Evolutionary conservation across 768 basidiomycete genomes (phyloP).

Genomic region (Cyclocybe cylindracea): DNA sequence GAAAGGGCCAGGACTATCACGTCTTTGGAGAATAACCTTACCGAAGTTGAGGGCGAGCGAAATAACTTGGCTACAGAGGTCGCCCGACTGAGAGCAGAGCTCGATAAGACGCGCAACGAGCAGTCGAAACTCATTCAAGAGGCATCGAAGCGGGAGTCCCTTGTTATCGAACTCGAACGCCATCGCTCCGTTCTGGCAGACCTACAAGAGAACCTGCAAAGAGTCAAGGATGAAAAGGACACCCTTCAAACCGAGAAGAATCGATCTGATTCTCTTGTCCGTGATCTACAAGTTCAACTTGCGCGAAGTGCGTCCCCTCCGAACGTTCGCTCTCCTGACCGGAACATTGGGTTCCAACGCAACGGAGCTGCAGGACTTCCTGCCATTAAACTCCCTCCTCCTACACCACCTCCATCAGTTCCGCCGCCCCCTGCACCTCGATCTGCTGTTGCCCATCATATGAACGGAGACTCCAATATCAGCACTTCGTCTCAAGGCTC

Average conservation of each 20-base stretch:
- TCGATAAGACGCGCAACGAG: conserved; percentile 57
- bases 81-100: conserved; percentile 55
- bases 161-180: conserved; percentile 73
- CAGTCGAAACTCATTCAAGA: conserved; percentile 68
- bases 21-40: conserved; percentile 52
- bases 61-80: conserved; percentile 47
- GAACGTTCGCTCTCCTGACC: conserved; percentile 54
- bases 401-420: conserved; percentile 83
- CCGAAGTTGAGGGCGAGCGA: conserved; percentile 43
- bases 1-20: conserved; percentile 51
- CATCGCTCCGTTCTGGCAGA: conserved; percentile 78
- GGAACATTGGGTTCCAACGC: conserved; percentile 56
- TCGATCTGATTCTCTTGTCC: conserved; percentile 66
- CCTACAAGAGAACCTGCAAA: conserved; percentile 75
- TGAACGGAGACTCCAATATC: conserved; percentile 49
- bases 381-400: conserved; percentile 79
- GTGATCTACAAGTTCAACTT: conserved; percentile 78
- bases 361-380: conserved; percentile 50
- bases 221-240: conserved; percentile 83
- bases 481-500: conserved; percentile 64
- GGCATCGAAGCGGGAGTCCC: conserved; percentile 72
- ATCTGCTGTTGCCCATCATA: conserved; percentile 30
- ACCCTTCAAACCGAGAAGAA: conserved; percentile 69
- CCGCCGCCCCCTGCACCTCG: conserved; percentile 83
- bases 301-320: conserved; percentile 62